Conservation (phyloP, 768 basidiomycete genomes). For the Pulveroboletus frians region DNA sequence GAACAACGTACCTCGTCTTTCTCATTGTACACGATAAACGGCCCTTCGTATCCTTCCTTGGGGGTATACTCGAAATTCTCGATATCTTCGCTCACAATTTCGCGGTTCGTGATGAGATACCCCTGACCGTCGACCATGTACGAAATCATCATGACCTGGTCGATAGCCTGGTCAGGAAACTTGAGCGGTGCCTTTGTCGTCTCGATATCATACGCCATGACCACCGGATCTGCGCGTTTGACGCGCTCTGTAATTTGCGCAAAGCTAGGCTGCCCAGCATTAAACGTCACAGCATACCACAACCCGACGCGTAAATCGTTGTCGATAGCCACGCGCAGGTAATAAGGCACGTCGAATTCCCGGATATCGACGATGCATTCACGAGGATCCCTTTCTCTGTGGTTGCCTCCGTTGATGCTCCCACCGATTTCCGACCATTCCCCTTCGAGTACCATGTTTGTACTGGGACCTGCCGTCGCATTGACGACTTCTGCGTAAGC, state of each 20-base stretch:
- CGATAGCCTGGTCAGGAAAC: slow-evolving; percentile 91
- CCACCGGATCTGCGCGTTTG: slow-evolving; percentile 97
- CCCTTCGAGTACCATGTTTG: slow-evolving; percentile 66
- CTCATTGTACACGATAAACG: slow-evolving; percentile 94
- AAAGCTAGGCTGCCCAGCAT: slow-evolving; percentile 73
- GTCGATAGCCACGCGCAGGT: slow-evolving; percentile 98
- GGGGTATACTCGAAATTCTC: slow-evolving; percentile 99
- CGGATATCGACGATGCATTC: slow-evolving; percentile 92
- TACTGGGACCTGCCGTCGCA: slow-evolving; percentile 61
- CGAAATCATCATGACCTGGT: slow-evolving; percentile 99
- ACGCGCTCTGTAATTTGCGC: slow-evolving; percentile 73
- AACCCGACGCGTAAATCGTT: slow-evolving; percentile 94
- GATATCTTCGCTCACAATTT: slow-evolving; percentile 96
- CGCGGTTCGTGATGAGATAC: slow-evolving; percentile 94
- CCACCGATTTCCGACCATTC: slow-evolving; percentile 49
- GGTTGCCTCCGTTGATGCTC: slow-evolving; percentile 35
- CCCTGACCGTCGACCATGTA: slow-evolving; percentile 99
- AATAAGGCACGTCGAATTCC: slow-evolving; percentile 96
- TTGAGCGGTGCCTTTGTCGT: slow-evolving; percentile 99
- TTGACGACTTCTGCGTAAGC: slow-evolving; percentile 96
- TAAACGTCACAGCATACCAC: slow-evolving; percentile 92
- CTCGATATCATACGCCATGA: slow-evolving; percentile 99
- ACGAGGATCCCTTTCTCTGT: slow-evolving; percentile 71
- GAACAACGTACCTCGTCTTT: slow-evolving; percentile 66
- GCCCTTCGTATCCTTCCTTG: slow-evolving; percentile 95